Base-by-base conservation (phyloP, 768 basidiomycete genomes). In the Leccinum fibrillosum region DNA sequence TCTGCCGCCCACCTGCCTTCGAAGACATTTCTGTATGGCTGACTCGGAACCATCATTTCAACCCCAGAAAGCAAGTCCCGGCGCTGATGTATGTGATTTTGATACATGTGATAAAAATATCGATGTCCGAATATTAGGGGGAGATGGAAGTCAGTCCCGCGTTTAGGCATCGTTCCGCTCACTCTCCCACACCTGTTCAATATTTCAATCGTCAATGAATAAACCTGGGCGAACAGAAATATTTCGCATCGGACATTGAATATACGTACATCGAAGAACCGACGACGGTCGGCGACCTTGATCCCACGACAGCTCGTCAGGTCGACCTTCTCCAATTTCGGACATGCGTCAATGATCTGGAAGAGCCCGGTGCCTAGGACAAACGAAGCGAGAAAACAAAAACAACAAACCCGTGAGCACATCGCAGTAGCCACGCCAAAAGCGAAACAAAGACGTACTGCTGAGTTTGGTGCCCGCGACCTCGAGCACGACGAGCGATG, bases 281-380 rank as follows among this genome's bases (percentile, higher is more conserved):
- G 79, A 13, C 88, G 77, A 25, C 88, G 74, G 60, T 88, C 85
- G 1, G 75, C 75, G 5, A 88, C 77, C 6, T 65, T 75, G 54
- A 90, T 77, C 5, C 88, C 82, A 53, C 88, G 78, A 59, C 88
- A 90, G 58, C 86, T 83, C 4, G 85, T 89, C 48, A 90, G 71
- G 64, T 88, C 82, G 13, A 89, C 66, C n/a, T 74, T 79, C 56
- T 75, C 70, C 28, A 90, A 73, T 28, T 71, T 74, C 2, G 74
- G 60, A 62, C 88, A 90, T 0, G 76, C 77, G 62, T 88, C 82
- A 30, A 90, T 73, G 37, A 90, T 79, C 2, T 69, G 61, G 62
- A 83, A 83, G 21, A 89, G 65, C 9, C 82, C 88, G 0, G 69
- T 72, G 54, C 75, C 87, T 89, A 42, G 13, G 47, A 37, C n/a